Evolutionary conservation across 148 eudicot species (phyloP).

Genomic region (Dysphania ambrosioides): DNA sequence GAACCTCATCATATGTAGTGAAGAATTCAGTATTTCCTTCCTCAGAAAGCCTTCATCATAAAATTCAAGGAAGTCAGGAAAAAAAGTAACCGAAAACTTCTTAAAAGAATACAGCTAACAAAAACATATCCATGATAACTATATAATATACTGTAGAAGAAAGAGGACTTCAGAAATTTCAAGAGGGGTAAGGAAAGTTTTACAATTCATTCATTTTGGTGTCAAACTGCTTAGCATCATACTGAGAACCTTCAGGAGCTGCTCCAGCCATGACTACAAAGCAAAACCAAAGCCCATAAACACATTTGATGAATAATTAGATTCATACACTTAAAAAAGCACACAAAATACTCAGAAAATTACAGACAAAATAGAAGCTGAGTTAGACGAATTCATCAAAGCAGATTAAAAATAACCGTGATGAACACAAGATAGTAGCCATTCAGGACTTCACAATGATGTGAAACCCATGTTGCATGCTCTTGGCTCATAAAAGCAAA

Average conservation of each 20-base stretch:
- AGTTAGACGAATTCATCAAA: not conserved
- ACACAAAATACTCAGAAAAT: not conserved
- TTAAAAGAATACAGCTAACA: not conserved
- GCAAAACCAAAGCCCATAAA: not conserved
- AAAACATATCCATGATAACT: not conserved
- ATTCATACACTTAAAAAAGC: not conserved
- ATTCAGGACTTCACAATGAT: not conserved
- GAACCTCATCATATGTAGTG: constrained; percentile 36
- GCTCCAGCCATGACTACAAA: constrained; percentile 38
- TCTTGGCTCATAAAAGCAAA: not conserved
- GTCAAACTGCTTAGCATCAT: constrained; percentile 39
- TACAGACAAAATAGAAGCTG: not conserved
- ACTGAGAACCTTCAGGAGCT: constrained; percentile 38
- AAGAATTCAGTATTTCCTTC: constrained; percentile 34
- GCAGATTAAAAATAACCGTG: not conserved
- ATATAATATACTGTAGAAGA: not conserved
- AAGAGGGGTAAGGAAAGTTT: not conserved
- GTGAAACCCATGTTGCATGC: not conserved
- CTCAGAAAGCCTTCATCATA: constrained; percentile 33
- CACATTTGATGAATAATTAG: not conserved
- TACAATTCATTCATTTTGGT: constrained; percentile 39
- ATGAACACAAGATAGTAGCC: not conserved
- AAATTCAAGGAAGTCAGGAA: not conserved
- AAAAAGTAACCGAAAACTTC: not conserved
- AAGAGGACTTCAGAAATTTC: not conserved